phyloP scores from a whole-genome alignment of 129 eudicot genomes.

The carrot (Daucus carota) region DNA sequence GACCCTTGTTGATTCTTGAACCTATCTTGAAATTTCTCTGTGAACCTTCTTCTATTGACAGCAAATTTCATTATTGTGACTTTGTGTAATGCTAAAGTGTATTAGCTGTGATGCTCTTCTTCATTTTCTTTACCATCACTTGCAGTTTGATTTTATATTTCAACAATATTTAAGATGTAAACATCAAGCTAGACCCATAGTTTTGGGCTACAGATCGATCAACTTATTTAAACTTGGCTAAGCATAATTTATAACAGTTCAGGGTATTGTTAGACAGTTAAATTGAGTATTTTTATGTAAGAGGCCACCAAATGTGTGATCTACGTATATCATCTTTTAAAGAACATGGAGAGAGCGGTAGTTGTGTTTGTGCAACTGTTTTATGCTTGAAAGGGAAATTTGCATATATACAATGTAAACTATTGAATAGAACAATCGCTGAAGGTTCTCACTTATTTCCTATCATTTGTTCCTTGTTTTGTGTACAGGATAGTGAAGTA shows the following conservation, averaged over 20 bases:
- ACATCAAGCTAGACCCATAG: not conserved
- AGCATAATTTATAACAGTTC: too few relatives aligned
- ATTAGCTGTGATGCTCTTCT: too few relatives aligned
- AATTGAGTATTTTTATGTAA: not conserved
- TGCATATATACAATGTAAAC: not conserved
- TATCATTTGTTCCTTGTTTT: not conserved
- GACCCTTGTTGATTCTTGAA: too few relatives aligned
- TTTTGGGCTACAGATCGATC: not conserved
- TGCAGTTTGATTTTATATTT: too few relatives aligned
- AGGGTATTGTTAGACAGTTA: not conserved
- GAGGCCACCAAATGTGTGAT: not conserved
- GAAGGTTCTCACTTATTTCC: not conserved
- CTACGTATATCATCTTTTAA: not conserved
- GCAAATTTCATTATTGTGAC: too few relatives aligned
- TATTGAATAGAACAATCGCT: not conserved
- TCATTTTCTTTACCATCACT: too few relatives aligned
- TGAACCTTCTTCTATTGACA: too few relatives aligned
- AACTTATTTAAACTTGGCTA: too few relatives aligned
- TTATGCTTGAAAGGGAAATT: too few relatives aligned
- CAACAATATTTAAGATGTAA: not conserved
- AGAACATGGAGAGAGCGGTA: not conserved
- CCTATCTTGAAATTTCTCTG: too few relatives aligned
- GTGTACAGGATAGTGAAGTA: not conserved
- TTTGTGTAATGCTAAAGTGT: too few relatives aligned
- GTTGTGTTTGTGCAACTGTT: too few relatives aligned